Percentiles rank a stretch among this genome's conserved stretches.
Evolutionary conservation across 495 filamentous ascomycete genomes (phyloP).

Genomic region (Penicillium parvum): DNA sequence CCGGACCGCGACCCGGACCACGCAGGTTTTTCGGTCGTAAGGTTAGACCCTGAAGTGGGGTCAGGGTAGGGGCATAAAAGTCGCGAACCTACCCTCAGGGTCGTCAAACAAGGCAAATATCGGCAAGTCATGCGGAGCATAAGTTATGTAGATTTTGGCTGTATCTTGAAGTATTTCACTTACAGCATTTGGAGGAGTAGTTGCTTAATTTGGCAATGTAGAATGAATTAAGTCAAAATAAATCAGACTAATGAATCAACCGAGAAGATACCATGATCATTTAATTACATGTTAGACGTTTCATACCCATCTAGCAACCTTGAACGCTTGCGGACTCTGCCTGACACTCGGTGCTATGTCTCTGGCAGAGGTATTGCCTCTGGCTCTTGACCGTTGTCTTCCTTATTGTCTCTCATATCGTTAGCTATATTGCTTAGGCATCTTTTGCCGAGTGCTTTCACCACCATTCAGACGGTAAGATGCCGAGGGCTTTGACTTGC

Average conservation of each 20-base stretch:
- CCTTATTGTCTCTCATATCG: background rate
- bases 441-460: background rate
- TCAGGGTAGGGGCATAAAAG: background rate
- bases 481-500: too few species aligned
- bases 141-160: conserved; percentile 5
- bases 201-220: background rate
- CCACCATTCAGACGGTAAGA: too few species aligned
- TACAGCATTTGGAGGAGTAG: conserved; percentile 5
- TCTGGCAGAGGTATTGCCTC: background rate
- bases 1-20: too few species aligned
- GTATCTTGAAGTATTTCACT: conserved; percentile 6
- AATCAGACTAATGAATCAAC: background rate
- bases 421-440: background rate
- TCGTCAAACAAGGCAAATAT: conserved; percentile 5
- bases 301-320: too few species aligned
- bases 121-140: conserved; percentile 1
- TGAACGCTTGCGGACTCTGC: background rate
- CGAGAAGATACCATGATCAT: too few species aligned
- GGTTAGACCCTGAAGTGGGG: too few species aligned
- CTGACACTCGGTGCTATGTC: background rate
- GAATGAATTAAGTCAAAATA: background rate
- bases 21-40: too few species aligned
- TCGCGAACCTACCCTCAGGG: conserved; percentile 1
- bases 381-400: background rate
- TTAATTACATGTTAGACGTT: background rate